phyloP scores from a whole-genome alignment of 345 rosid genomes.

The Arabidopsis thaliana region TAIR10.1 NC_003076.8:10265001-10265500 shows the following conservation, averaged over 20 bases:
- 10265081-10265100: background rate
- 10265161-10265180: conserved; percentile 29
- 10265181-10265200: conserved; percentile 14
- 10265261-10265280: background rate
- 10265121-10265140: background rate
- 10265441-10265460: background rate
- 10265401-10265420: conserved; percentile 3
- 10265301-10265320: background rate
- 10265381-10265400: background rate
- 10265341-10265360: background rate
- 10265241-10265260: background rate
- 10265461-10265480: background rate
- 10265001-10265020: background rate
- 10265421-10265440: background rate
- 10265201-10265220: conserved; percentile 9
- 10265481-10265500: background rate
- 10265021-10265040: background rate
- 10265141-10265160: background rate
- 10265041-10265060: background rate
- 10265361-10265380: background rate
- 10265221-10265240: background rate
- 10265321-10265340: background rate
- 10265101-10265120: background rate
- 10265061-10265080: background rate
- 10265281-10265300: background rate